A percentile compares a stretch with the other conserved stretches of the same genome.
Conservation (phyloP, 352 stramenopile genomes). For the Pythium diclinum region DNA sequence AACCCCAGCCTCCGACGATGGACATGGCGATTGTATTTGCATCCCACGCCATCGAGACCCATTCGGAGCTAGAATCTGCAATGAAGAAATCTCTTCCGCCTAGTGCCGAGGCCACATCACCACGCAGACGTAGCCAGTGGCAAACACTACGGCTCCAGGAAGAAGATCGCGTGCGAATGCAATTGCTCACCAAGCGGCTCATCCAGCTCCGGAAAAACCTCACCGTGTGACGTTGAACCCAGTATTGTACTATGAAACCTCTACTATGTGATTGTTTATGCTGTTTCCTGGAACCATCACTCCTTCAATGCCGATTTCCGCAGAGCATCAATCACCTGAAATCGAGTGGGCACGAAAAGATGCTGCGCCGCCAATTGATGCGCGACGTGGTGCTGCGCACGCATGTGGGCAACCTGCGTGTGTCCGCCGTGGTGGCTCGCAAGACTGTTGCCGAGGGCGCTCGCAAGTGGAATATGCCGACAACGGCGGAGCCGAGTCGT, state of each 20-base stretch:
- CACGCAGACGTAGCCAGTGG: constrained; percentile 37
- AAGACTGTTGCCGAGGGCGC: constrained; percentile 52
- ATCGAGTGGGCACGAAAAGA: constrained; percentile 18
- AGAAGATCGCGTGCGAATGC: constrained; percentile 51
- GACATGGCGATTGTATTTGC: constrained; percentile 22
- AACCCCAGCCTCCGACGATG: background rate
- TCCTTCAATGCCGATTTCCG: constrained; percentile 1
- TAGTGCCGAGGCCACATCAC: constrained; percentile 13
- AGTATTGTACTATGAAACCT: background rate
- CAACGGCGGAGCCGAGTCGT: constrained; percentile 41
- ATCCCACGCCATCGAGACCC: background rate
- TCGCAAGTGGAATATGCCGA: constrained; percentile 51
- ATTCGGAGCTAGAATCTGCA: background rate
- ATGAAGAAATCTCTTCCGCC: constrained; percentile 7
- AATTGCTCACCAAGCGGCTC: constrained; percentile 44
- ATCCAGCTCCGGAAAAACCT: constrained; percentile 52
- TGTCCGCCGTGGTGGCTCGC: constrained; percentile 71
- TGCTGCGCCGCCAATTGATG: constrained; percentile 24
- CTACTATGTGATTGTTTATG: background rate
- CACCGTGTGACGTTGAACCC: constrained; percentile 28
- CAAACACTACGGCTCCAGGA: constrained; percentile 62
- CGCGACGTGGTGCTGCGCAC: constrained; percentile 69
- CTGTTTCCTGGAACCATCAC: constrained; percentile 10
- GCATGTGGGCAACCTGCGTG: constrained; percentile 78
- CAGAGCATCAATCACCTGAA: background rate